Base-by-base conservation (phyloP, 495 filamentous ascomycete species). In the Thermochaetoides thermophila region DNA sequence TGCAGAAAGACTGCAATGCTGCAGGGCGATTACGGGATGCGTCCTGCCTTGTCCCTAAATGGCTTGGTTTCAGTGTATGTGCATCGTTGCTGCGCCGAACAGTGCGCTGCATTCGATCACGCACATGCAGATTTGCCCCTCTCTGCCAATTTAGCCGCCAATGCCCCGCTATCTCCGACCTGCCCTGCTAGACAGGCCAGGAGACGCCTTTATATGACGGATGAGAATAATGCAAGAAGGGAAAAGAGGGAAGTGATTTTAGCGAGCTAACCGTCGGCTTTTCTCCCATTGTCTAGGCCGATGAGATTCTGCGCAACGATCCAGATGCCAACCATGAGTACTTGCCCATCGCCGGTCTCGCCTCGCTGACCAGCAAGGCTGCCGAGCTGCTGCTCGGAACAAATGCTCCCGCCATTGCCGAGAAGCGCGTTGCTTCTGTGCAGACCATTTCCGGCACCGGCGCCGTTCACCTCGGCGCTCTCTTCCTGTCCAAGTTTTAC, bases 281-380 rank as follows among this genome's bases (percentile, higher is more conserved):
- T 27, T 24, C 21, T 11, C 26, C 31, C 26, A 22, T 7, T 12
- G 22, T 7, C 18, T 30, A 95, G 91, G 91, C 91, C 32, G 87
- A 96, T 50, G 77, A 84, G 29, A 73, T 81, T 40, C 64, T 96
- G 27, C 78, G 76, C 47, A 79, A 76, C 46, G 86, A 95, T 52
- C 87, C 91, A 40, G 67, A 76, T 31, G 61, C 92, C 32, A 93
- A 99, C 64, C 85, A 96, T 66, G 89, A 99, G 72, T 99, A 96
- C 55, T 82, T 93, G 37, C 86, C 91, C 30, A 99, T 99, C 53
- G 79, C 85, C 35, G 89, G 89, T 39, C 68, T 96, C 28, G 56
- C 75, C 25, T 69, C 73, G 7, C 87, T 93, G 58, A 94, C 84
- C 30, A 67, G 70, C 38, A 86, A 87, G 39, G 84, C 89, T 3